Base-by-base conservation (phyloP, 2,329 filamentous ascomycete species). In the Pseudocercospora cruenta region DNA sequence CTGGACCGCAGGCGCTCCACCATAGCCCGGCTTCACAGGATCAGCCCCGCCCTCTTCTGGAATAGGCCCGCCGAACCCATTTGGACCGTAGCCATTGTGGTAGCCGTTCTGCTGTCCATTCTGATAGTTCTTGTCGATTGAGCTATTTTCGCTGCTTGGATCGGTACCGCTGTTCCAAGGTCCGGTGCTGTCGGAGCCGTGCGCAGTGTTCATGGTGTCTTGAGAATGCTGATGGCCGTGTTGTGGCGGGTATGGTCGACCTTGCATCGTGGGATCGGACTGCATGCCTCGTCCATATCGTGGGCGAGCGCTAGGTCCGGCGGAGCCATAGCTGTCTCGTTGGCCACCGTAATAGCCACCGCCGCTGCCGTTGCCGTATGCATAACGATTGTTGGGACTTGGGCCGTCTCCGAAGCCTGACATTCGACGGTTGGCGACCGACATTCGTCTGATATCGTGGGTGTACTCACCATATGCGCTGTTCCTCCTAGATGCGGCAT, bases 141-240 rank as follows among this genome's bases (percentile, higher is more conserved):
- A 96, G 81, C 92, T 96, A 80, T 96, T 96, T 76, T 97, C 91
- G 76, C 93, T 97, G 81, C 91, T 95, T 82, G 92, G 94, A 76
- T 97, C 93, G 66, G 93, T 96, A 70, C 90, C 90, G 78, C 95
- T 94, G 63, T 89, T 90, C 75, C 87, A 89, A 12, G 89, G 89
- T 65, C 97, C 93, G 61, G 83, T 83, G 62, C 82, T 88, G 69
- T 90, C 88, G 71, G 87, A 91, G 58, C 89, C 91, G 74, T 89
- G 91, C 22, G 88, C 90, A 12, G 91, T 93, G 43, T 91, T 91
- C 53, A 96, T 90, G 1, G 93, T 97, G 78, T 97, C 93, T 78
- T 94, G 92, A 1, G 92, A 95, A 70, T 88, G 89, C 72, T 94
- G 90, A 77, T 94, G 90, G 21, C 79, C 81, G 67, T 86, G 82